A percentile compares a stretch with the other conserved stretches of the same genome.
These are phyloP conservation scores for Neoboletus magnificus DNA, from an alignment of 768 basidiomycete species.

Conservation along the genomic window DNA sequence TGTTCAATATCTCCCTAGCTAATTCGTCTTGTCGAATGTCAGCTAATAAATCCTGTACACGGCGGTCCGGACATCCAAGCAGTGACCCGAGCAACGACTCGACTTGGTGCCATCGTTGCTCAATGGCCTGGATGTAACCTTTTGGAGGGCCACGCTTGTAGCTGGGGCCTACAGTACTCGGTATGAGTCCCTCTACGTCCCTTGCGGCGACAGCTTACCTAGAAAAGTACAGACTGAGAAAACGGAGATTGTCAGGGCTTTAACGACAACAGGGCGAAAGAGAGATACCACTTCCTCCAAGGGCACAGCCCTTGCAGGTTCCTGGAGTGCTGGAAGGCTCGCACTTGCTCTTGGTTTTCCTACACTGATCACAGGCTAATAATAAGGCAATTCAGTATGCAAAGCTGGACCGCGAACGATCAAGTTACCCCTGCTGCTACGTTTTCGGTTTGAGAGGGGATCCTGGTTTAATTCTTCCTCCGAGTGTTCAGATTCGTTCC, in stretches of 20 bases:
- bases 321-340: conserved; percentile 51
- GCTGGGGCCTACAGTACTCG: conserved; percentile 53
- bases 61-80: conserved; percentile 64
- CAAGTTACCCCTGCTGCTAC: conserved; percentile 60
- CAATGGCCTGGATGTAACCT: conserved; percentile 91
- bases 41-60: conserved; percentile 58
- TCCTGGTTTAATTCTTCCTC: conserved; percentile 52
- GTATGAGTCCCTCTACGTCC: not conserved
- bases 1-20: conserved; percentile 69
- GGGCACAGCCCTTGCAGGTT: conserved; percentile 61
- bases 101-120: conserved; percentile 88
- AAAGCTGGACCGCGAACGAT: conserved; percentile 3
- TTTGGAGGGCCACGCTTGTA: conserved; percentile 84
- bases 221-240: conserved; percentile 62
- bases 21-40: conserved; percentile 71
- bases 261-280: not conserved
- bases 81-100: conserved; percentile 86
- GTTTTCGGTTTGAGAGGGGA: conserved; percentile 45
- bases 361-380: conserved; percentile 81
- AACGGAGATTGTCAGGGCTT: conserved; percentile 17
- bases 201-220: conserved; percentile 34
- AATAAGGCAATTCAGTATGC: conserved; percentile 12
- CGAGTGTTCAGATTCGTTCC: conserved; percentile 59
- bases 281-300: conserved; percentile 51
- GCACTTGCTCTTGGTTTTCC: conserved; percentile 87